phyloP scores from a whole-genome alignment of 2,329 filamentous ascomycete species.

The Cladosporium sp. region DNA sequence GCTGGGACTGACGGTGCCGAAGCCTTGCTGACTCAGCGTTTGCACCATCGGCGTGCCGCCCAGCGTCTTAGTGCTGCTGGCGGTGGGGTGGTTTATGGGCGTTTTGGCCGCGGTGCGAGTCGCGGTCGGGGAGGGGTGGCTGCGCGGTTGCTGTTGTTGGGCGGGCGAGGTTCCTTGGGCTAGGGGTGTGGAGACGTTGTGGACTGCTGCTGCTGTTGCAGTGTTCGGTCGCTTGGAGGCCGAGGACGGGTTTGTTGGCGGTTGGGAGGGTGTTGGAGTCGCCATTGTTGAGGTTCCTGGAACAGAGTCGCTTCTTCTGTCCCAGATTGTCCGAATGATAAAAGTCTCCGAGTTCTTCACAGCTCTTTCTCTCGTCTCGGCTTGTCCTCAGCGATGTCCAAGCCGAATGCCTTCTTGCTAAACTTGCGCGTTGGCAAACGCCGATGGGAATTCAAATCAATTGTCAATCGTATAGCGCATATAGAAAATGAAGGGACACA shows the following conservation, averaged over 20 bases:
- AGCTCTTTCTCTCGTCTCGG: too few relatives aligned
- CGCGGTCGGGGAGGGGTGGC: constrained; percentile 25
- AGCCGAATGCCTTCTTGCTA: too few relatives aligned
- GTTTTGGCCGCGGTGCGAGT: constrained; percentile 33
- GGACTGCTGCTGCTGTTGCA: too few relatives aligned
- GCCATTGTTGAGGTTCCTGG: constrained; percentile 26
- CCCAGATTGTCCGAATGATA: too few relatives aligned
- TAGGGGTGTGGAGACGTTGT: constrained; percentile 31
- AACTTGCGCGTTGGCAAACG: too few relatives aligned
- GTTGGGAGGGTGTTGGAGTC: constrained; percentile 23
- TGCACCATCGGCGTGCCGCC: constrained; percentile 30
- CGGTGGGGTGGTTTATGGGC: constrained; percentile 17
- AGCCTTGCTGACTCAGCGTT: constrained; percentile 28
- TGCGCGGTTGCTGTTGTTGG: constrained; percentile 18
- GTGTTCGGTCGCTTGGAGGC: constrained; percentile 27
- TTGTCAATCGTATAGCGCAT: too few relatives aligned
- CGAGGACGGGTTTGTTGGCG: constrained; percentile 20
- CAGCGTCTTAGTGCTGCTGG: constrained; percentile 25
- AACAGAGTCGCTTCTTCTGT: too few relatives aligned
- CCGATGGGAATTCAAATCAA: too few relatives aligned
- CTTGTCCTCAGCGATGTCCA: too few relatives aligned
- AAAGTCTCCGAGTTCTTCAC: too few relatives aligned
- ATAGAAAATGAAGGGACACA: too few relatives aligned
- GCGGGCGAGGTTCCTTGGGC: constrained; percentile 40
- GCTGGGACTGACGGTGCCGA: constrained; percentile 22